phyloP scores from a whole-genome alignment of 176 grass and related monocot species.

The Rhynchospora breviuscula region DNA sequence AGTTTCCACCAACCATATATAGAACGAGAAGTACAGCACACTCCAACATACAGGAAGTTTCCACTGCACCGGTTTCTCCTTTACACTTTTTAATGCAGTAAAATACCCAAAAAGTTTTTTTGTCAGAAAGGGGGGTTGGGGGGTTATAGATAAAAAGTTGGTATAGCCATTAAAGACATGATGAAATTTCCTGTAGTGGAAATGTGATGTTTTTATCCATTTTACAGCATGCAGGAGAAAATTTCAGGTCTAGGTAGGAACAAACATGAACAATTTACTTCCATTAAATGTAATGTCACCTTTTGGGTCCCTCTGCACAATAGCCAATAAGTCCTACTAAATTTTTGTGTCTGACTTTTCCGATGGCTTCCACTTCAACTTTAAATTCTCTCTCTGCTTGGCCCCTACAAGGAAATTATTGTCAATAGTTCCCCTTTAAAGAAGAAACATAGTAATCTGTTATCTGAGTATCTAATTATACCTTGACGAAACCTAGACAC shows the following conservation, averaged over 20 bases:
- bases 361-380: conserved; percentile 95
- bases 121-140: too few relatives aligned
- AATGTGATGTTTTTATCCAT: background rate
- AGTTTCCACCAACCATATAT: background rate
- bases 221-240: background rate
- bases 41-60: conserved; percentile 4
- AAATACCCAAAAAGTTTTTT: background rate
- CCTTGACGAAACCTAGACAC: background rate
- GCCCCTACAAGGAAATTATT: conserved; percentile 39
- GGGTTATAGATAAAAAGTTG: background rate
- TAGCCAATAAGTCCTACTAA: conserved; percentile 86
- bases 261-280: background rate
- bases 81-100: background rate
- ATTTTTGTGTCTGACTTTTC: conserved; percentile 93
- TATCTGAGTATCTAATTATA: background rate
- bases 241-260: conserved; percentile 14
- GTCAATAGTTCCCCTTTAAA: background rate
- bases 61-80: background rate
- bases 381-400: conserved; percentile 99
- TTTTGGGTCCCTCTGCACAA: conserved; percentile 82
- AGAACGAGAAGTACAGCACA: conserved; percentile 7
- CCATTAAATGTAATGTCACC: conserved; percentile 27
- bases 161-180: background rate
- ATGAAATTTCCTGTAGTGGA: background rate
- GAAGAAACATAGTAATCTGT: background rate